Base-by-base conservation (phyloP, 2,329 filamentous ascomycete species). In the Claviceps cyperi region DNA sequence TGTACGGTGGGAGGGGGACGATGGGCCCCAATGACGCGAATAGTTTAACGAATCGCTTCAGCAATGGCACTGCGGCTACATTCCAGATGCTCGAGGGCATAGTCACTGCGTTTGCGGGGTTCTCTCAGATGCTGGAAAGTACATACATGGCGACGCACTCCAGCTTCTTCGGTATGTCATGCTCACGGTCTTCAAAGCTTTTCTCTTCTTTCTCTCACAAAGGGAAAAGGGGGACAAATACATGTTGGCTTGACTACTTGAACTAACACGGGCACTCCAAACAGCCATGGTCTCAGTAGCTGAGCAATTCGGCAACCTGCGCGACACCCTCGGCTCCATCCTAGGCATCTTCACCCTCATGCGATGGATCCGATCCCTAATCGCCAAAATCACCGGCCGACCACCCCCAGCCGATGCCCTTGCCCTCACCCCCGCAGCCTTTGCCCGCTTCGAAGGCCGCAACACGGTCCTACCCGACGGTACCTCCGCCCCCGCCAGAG, bases 101-200 rank as follows among this genome's bases (percentile, higher is more conserved):
- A 51, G 92, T 98, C 14, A 87, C 88, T 22, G 90, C 92, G 2
- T 98, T 98, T 72, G 90, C 90, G 19, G 92, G 94, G 0, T 97
- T 98, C 64, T 88, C 94, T 13, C 92, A 98, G 72, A 98, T 98
- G 92, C 76, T 98, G 28, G 92, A 98, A 70, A 97, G 92, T 72
- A 97, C 92, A 11, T 98, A 96, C 61, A 98, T 98, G 94, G 92
- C 94, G 32, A 98, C 92, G 0, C 92, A 98, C 68, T 96, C 90
- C 5, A 95, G 88, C 49, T 98, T 98, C 68, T 98, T 97, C 62
- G 90, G 89, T 95, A 77, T 60, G 84, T 57, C 22, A 77, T 60
- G 84, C 56, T 24, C 15, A 14, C 38, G 41, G 14, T 7, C 8
- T 7, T 39, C 28, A 13, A 38, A 24, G 4, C 24, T 14, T 19